Base-by-base conservation (phyloP, 495 filamentous ascomycete genomes). In the Penicillium maclennaniae region DNA sequence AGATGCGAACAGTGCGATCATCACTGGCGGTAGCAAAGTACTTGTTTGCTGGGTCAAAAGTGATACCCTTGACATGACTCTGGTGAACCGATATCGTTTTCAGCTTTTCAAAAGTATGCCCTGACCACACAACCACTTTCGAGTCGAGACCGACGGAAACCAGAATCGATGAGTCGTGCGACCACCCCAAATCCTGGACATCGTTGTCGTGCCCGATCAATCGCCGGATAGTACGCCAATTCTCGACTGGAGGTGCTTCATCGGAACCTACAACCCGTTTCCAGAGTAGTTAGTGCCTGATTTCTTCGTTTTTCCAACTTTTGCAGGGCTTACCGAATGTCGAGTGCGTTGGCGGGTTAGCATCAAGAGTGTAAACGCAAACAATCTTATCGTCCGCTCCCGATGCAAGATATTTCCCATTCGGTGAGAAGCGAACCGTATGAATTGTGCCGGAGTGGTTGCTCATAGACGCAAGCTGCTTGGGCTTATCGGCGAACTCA, bases 321-420 rank as follows among this genome's bases (percentile, higher is more conserved):
- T 21, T 38, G 39, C n/a, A 19, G 42, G 20, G 70, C 80, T 45
- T 82, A 87, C 89, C 89, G 61, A 95, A 95, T 16, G 86, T 83
- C 8, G 83, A 76, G 66, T 86, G 84, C 15, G 87, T 80, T 0
- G 89, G 87, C 5, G 88, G 85, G 56, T 85, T 88, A 17, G 84
- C 79, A 66, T 98, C 93, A 41, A 97, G 80, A 41, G 86, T 82
- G 67, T 99, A 99, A 47, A 99, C 88, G 64, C 93, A 95, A 47
- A 99, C 91, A 59, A 99, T 90, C 74, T 96, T 96, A 69, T 99
- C 93, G 69, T 99, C 93, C 49, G 95, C 95, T 46, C 93, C 93
- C 4, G 91, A 96, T 17, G 95, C 93, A 45, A 99, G 80, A 63
- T 96, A 97, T 62, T 87, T 88, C 31, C 89, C 88, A 62, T 92